phyloP scores from a whole-genome alignment of 2,329 filamentous ascomycete genomes.

The Colletotrichum sp. region DNA sequence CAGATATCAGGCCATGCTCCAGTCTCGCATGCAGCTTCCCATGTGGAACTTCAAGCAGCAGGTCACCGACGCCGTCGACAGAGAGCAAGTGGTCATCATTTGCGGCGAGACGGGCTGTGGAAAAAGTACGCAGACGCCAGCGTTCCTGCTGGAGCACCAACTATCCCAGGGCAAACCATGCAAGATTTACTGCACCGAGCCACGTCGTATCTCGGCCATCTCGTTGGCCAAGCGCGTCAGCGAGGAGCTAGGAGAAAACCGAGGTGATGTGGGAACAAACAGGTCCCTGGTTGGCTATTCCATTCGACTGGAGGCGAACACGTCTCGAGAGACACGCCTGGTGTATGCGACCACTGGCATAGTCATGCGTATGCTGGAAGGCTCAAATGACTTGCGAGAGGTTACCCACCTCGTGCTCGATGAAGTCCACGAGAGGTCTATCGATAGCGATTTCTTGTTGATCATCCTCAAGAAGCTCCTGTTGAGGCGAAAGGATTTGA shows the following conservation, averaged over 20 bases:
- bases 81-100: constrained; percentile 86
- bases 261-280: constrained; percentile 79
- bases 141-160: constrained; percentile 90
- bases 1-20: constrained; percentile 80
- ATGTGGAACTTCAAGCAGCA: constrained; percentile 86
- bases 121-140: constrained; percentile 97
- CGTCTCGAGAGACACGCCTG: constrained; percentile 79
- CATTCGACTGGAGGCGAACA: constrained; percentile 90
- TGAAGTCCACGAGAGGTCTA: constrained; percentile 94
- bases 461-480: constrained; percentile 89
- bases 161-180: constrained; percentile 80
- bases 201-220: constrained; percentile 93
- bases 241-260: constrained; percentile 88
- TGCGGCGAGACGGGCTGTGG: constrained; percentile 97
- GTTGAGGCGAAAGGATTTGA: constrained; percentile 77
- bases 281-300: constrained; percentile 92
- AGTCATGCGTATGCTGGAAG: constrained; percentile 97
- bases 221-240: constrained; percentile 92
- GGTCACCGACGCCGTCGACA: constrained; percentile 77
- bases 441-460: constrained; percentile 94
- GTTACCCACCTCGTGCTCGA: constrained; percentile 96
- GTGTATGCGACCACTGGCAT: constrained; percentile 92
- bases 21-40: constrained; percentile 78
- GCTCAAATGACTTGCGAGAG: constrained; percentile 82
- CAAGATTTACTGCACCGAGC: constrained; percentile 96